Evolutionary conservation across 805 yeast species (phyloP), one percentile per base, ranked within the genome.

Genomic region (Myxozyma neotropica): DNA sequence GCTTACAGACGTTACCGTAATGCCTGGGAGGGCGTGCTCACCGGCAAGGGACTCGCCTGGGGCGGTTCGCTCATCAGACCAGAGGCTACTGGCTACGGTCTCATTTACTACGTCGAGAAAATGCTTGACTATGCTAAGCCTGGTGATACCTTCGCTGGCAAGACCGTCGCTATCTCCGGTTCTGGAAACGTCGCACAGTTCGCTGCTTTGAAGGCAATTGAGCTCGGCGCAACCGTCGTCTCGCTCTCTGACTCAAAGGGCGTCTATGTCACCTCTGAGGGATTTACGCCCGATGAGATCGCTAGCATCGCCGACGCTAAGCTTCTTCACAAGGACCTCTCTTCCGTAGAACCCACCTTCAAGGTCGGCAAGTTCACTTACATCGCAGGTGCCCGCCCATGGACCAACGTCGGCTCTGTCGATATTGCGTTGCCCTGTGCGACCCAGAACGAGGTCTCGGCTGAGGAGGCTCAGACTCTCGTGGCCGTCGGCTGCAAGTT

Each of bases 1-100:
- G 97, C 97, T 69, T 93, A 89, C 91, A 90, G 91, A 84, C 81
- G 83, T 71, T 82, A 83, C 85, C 87, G 83, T 78, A 93, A 93
- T 86, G 81, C 85, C 74, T 93, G 91, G 87, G 93, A 93, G 77
- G 98, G 98, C 83, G 95, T 93, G 54, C 83, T 93, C 71, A 93
- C 99, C 75, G 99, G 99, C 79, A 93, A 93, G 82, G 97, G 97
- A 73, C 82, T 92, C 73, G 80, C 87, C 75, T 94, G 97, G 97
- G 99, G 99, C 83, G 99, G 98, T 73, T 93, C 98, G 72, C 83
- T 93, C 76, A 92, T 93, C 80, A 88, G 99, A 80, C 97, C 98
- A 68, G 99, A 93, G 84, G 99, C 99, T 68, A 93, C 99, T 65
- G 99, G 99, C 78, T 93, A 86, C 83, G 99, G 99, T 80, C 80